phyloP scores from a whole-genome alignment of 345 rosid species.

The Citrus trifoliata region DNA sequence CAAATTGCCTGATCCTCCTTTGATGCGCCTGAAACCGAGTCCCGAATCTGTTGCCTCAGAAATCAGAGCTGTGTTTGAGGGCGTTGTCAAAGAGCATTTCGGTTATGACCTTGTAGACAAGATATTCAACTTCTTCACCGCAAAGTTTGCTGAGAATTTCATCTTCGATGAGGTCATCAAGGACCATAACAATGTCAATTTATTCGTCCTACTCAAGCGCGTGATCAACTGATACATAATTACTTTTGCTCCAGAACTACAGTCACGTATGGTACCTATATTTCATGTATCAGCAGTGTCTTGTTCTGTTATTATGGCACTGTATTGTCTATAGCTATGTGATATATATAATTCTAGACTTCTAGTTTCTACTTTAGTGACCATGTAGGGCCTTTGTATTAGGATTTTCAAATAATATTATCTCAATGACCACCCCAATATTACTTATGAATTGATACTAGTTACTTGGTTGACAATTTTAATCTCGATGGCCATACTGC shows the following conservation, averaged over 20 bases:
- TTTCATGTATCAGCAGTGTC: too few relatives aligned
- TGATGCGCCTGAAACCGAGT: background rate
- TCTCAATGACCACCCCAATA: too few relatives aligned
- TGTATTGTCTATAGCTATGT: too few relatives aligned
- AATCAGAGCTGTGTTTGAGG: conserved; percentile 11
- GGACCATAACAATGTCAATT: background rate
- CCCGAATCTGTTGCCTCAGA: background rate
- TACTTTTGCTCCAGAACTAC: too few relatives aligned
- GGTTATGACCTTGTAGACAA: conserved; percentile 5
- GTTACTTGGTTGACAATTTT: too few relatives aligned
- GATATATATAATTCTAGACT: too few relatives aligned
- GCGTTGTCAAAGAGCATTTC: conserved; percentile 11
- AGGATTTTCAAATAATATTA: too few relatives aligned
- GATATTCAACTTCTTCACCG: background rate
- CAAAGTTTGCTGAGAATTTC: background rate
- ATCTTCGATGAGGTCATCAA: background rate
- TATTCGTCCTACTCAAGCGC: conserved; percentile 6
- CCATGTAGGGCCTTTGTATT: too few relatives aligned
- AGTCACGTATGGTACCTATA: background rate
- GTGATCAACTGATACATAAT: background rate
- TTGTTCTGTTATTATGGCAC: too few relatives aligned
- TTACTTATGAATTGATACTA: too few relatives aligned
- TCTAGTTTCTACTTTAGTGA: too few relatives aligned
- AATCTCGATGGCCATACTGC: too few relatives aligned
- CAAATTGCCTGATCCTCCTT: background rate